These are phyloP conservation scores for Xylariaceae sp. DNA, from an alignment of 2,329 filamentous ascomycete species.

Conservation along the genomic window DNA sequence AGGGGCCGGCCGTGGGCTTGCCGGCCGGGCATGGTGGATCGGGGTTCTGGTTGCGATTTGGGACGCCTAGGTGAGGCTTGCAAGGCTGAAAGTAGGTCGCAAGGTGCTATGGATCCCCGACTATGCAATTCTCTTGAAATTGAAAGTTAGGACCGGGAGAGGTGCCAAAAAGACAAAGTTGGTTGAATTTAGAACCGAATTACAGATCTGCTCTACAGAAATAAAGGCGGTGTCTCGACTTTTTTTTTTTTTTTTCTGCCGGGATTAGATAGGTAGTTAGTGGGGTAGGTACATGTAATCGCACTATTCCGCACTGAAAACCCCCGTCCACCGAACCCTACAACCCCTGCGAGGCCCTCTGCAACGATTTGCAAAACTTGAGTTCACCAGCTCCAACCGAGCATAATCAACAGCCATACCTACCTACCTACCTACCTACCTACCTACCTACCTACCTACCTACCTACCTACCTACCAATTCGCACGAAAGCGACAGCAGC, in stretches of 20 bases:
- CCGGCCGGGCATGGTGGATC: constrained; percentile 54
- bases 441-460: neutral
- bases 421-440: too few species aligned
- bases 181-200: constrained; percentile 10
- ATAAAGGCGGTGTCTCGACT: constrained; percentile 23
- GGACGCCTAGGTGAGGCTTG: neutral
- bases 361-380: constrained; percentile 21
- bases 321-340: neutral
- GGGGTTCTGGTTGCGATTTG: neutral
- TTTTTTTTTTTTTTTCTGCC: constrained; percentile 30
- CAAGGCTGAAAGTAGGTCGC: neutral
- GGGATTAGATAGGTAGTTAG: constrained; percentile 3
- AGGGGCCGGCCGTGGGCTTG: constrained; percentile 61
- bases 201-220: constrained; percentile 8
- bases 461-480: neutral
- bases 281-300: constrained; percentile 12
- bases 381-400: neutral
- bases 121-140: neutral
- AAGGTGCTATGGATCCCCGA: neutral
- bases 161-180: neutral
- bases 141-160: neutral
- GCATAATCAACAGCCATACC: too few species aligned
- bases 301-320: neutral
- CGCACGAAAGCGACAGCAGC: neutral
- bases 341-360: constrained; percentile 3